Conservation (phyloP, 352 stramenopile species). For the Pythium apleroticum region DNA sequence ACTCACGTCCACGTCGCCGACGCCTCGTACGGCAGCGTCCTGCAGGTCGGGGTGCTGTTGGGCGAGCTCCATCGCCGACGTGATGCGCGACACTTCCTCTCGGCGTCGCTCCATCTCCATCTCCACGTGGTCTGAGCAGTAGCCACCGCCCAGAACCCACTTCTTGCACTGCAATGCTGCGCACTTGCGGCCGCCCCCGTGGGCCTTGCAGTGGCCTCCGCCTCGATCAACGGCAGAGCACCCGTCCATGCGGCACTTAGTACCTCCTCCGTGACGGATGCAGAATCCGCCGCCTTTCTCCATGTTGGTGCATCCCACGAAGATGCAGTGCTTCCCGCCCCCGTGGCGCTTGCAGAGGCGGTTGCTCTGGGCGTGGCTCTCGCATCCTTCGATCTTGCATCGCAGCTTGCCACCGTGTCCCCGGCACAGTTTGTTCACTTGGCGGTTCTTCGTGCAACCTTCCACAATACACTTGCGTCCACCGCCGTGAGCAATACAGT, state of each 20-base stretch:
- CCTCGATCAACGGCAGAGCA: conserved; percentile 73
- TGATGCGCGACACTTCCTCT: conserved; percentile 25
- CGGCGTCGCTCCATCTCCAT: conserved; percentile 29
- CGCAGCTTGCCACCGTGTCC: conserved; percentile 79
- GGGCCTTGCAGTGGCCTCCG: conserved; percentile 82
- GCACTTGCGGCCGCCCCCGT: conserved; percentile 84
- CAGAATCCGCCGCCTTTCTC: conserved; percentile 83
- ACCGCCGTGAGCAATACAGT: conserved; percentile 86
- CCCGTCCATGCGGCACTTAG: conserved; percentile 65
- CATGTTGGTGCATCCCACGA: conserved; percentile 81
- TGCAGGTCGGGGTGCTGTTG: conserved; percentile 9
- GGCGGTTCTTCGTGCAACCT: conserved; percentile 83
- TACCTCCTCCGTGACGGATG: conserved; percentile 81
- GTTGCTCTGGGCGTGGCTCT: conserved; percentile 75
- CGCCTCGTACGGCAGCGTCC: background rate
- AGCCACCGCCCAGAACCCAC: conserved; percentile 79
- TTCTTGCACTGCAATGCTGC: conserved; percentile 64
- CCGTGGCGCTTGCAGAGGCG: conserved; percentile 85
- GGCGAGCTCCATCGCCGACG: conserved; percentile 32
- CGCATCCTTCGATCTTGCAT: conserved; percentile 78
- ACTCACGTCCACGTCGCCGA: background rate
- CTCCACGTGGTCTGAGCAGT: conserved; percentile 68
- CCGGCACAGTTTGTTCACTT: conserved; percentile 83
- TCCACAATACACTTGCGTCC: conserved; percentile 82
- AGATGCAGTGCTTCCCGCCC: conserved; percentile 64